Evolutionary conservation across 2,329 filamentous ascomycete genomes (phyloP).

Genomic region (Pseudofabraea citricarpa): DNA sequence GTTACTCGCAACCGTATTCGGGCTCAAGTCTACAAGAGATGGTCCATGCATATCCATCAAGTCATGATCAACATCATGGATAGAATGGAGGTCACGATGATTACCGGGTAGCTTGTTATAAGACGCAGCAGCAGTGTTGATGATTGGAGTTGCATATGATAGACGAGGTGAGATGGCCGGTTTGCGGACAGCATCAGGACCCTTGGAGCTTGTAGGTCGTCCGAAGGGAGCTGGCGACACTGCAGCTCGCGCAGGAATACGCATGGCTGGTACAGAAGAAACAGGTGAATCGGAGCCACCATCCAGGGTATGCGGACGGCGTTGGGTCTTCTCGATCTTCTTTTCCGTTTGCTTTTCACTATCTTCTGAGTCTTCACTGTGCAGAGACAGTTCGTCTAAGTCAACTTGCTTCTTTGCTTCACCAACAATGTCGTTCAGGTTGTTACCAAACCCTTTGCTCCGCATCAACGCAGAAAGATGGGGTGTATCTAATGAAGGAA

Average conservation of each 20-base stretch:
- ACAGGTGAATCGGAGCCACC: slow-evolving; percentile 33
- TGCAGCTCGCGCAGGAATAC: slow-evolving; percentile 53
- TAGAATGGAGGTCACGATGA: slow-evolving; percentile 7
- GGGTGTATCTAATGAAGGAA: slow-evolving; percentile 54
- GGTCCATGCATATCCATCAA: slow-evolving; percentile 43
- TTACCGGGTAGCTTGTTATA: slow-evolving; percentile 9
- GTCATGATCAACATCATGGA: slow-evolving; percentile 27
- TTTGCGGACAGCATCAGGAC: slow-evolving; percentile 30
- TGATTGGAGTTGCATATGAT: slow-evolving; percentile 26
- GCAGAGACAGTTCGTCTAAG: slow-evolving; percentile 43
- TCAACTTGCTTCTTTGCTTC: slow-evolving; percentile 53
- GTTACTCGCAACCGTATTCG: slow-evolving; percentile 66
- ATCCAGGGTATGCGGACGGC: slow-evolving; percentile 28
- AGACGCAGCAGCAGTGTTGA: slow-evolving; percentile 18
- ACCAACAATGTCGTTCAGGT: slow-evolving; percentile 56
- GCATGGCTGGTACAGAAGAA: slow-evolving; percentile 36
- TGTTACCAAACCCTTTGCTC: slow-evolving; percentile 54
- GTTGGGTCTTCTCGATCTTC: slow-evolving; percentile 34
- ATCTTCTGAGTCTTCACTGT: slow-evolving; percentile 52
- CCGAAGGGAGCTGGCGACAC: slow-evolving; percentile 44
- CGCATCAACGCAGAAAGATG: slow-evolving; percentile 64
- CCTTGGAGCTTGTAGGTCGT: slow-evolving; percentile 55
- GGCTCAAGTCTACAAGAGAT: slow-evolving; percentile 60
- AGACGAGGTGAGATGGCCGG: slow-evolving; percentile 35
- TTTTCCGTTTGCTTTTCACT: slow-evolving; percentile 37